Base-by-base conservation (phyloP, 1,139 yeast species). In the Hyphopichia fennica region DNA sequence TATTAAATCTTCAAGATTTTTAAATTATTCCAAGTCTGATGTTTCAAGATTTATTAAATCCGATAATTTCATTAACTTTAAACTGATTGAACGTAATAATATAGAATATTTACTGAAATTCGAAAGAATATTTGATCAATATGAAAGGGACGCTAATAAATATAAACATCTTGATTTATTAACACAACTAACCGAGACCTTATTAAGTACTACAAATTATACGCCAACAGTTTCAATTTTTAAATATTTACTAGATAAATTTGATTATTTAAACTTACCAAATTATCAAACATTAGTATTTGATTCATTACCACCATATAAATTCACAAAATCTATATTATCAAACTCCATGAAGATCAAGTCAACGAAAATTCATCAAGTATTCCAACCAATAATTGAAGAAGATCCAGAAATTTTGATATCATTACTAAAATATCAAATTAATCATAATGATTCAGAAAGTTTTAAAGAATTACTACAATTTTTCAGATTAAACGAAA, bases 1-100 rank as follows among this genome's bases (percentile, higher is more conserved):
- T 41, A 57, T 52, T 50, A 67, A 65, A 41, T 63, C 74, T 2
- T 65, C 67, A 0, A 65, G 67, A 29, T 58, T 57, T 50, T 51
- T 68, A 23, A 69, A 63, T 40, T 65, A 66, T 41, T 60, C 65
- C 16, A 54, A 57, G 34, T 53, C 64, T 1, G 69, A 65, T 41
- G 54, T 59, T 11, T 34, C 52, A 4, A 49, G 42, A n/a, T 41
- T 42, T 23, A 46, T 60, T 5, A 55, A 51, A 34, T 49, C 52
- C 6, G 34, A 40, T 5, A 45, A 47, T 16, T 49, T 50, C 11
- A 43, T 62, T 2, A 38, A 41, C 14, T 65, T 63, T 38, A 30
- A 44, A 11, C 50, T 54, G 15, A 47, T 50, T 3, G 38, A 41
- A 6, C 40, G 47, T 3, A 47, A 51, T 36, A 55, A 58, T 41